A percentile compares a stretch with the other conserved stretches of the same genome.
Conservation (phyloP, 495 filamentous ascomycete genomes). For the Penicillium mononematosum region DNA sequence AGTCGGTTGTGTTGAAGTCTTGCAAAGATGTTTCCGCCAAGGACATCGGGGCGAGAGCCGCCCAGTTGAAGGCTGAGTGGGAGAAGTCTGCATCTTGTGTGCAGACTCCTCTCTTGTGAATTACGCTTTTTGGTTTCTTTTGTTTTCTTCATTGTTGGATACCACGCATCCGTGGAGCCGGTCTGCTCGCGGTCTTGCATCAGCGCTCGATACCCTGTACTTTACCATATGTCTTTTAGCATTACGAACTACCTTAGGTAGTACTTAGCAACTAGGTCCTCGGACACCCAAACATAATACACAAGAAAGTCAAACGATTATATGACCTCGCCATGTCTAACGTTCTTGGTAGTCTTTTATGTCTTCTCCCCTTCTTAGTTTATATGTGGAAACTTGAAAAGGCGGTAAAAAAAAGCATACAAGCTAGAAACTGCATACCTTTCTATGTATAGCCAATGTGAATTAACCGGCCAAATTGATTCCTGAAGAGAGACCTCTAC, state of each 20-base stretch:
- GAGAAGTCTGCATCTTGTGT: constrained; percentile 25
- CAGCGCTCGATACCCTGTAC: constrained; percentile 38
- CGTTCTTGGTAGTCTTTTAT: too few species aligned
- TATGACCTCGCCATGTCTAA: too few species aligned
- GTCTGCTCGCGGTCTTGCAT: constrained; percentile 34
- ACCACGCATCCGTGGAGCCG: constrained; percentile 28
- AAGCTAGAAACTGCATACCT: too few species aligned
- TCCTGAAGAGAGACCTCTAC: not conserved
- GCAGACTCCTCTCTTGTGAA: constrained; percentile 14
- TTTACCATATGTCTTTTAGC: constrained; percentile 19
- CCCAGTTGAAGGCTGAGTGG: constrained; percentile 35
- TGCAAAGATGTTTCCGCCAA: constrained; percentile 41
- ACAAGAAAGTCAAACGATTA: not conserved
- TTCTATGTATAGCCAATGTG: not conserved
- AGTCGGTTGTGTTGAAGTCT: constrained; percentile 47
- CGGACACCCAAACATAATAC: constrained; percentile 20
- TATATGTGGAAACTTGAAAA: too few species aligned
- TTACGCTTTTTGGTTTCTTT: constrained; percentile 12
- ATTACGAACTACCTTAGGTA: constrained; percentile 2
- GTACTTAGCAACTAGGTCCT: constrained; percentile 19
- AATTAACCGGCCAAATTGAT: not conserved
- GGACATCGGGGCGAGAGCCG: constrained; percentile 39
- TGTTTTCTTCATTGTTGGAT: constrained; percentile 27
- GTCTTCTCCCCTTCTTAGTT: too few species aligned
- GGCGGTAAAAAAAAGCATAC: too few species aligned